These are phyloP conservation scores for Phytophthora palmivora DNA, from an alignment of 352 stramenopile genomes.

Conservation along the genomic window DNA sequence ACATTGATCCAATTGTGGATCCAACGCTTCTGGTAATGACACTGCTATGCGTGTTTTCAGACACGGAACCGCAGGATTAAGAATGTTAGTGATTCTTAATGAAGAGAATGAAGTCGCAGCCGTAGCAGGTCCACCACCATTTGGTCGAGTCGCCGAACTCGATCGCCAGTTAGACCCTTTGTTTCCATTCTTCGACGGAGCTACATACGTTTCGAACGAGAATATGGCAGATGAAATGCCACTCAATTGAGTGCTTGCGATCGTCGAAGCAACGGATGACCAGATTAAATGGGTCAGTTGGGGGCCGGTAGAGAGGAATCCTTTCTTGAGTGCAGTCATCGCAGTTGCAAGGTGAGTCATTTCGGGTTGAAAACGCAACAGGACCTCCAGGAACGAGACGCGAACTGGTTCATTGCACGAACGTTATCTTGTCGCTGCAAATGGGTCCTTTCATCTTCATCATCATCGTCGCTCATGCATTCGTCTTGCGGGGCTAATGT, in stretches of 20 bases:
- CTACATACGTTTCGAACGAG: constrained; percentile 44
- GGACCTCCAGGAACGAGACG: constrained; percentile 69
- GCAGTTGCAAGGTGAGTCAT: constrained; percentile 58
- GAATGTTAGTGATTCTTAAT: constrained; percentile 68
- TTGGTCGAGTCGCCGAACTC: constrained; percentile 16
- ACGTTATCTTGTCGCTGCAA: constrained; percentile 49
- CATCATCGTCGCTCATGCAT: constrained; percentile 34
- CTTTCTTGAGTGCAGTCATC: constrained; percentile 70
- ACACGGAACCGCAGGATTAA: constrained; percentile 57
- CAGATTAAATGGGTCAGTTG: constrained; percentile 83
- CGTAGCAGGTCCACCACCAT: constrained; percentile 15
- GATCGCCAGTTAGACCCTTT: constrained; percentile 25
- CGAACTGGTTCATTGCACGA: constrained; percentile 83
- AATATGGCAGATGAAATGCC: constrained; percentile 77
- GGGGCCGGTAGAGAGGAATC: constrained; percentile 72
- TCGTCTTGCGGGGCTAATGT: constrained; percentile 46
- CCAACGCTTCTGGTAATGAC: constrained; percentile 68
- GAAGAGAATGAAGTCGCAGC: constrained; percentile 67
- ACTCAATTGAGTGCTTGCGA: constrained; percentile 69
- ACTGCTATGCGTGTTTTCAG: constrained; percentile 73
- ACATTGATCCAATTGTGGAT: constrained; percentile 72
- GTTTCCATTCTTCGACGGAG: constrained; percentile 30
- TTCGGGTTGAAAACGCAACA: constrained; percentile 74
- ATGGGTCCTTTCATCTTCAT: constrained; percentile 21
- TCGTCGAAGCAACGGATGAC: constrained; percentile 71